Base-by-base conservation (phyloP, 306 rosid genomes). In the Gleditsia sinensis region DNA sequence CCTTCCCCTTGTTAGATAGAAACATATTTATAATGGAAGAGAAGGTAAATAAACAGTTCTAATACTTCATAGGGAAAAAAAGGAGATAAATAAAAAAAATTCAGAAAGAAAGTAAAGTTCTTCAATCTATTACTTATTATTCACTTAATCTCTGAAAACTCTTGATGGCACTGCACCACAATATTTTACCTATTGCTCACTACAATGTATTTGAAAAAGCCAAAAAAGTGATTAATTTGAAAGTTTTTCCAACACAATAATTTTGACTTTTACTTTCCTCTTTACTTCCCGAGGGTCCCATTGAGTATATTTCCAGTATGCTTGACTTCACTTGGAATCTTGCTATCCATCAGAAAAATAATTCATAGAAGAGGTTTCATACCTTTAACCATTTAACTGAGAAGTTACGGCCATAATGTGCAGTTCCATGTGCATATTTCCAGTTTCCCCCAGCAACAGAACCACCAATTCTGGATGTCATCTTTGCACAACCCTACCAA, bases 401-500 rank as follows among this genome's bases (percentile, higher is more conserved):
- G 80, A 95, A 95, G 82, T 95, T 95, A 66, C 96, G 89, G 40
- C 99, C 99, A 8, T 95, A 95, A 90, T 95, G 99, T 36, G 99
- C 98, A 72, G 98, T 92, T 80, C 98, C 99, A 57, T 95, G 98
- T 20, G 97, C 99, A 87, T 95, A 95, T 82, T 95, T 95, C 99
- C 99, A 95, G 77, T 95, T 95, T 48, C 99, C 99, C n/a, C 99
- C 99, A 23, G 93, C 53, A 75, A 87, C 92, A 76, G 97, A 92
- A 61, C 92, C 99, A 81, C 99, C 99, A 65, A 92, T 95, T 84
- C 99, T 95, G 77, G 99, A 86, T 77, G 87, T 90, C 99, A 95
- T 95, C 93, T 92, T 95, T 77, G 99, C 99, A 85, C 96, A 95
- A 74, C 99, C 99, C 99, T 95, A 77, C 80, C 48, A 81, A 84